Percentiles rank a stretch among this genome's conserved stretches.
Conservation (phyloP, 768 basidiomycete genomes). For the Naganishia kalamii region DNA sequence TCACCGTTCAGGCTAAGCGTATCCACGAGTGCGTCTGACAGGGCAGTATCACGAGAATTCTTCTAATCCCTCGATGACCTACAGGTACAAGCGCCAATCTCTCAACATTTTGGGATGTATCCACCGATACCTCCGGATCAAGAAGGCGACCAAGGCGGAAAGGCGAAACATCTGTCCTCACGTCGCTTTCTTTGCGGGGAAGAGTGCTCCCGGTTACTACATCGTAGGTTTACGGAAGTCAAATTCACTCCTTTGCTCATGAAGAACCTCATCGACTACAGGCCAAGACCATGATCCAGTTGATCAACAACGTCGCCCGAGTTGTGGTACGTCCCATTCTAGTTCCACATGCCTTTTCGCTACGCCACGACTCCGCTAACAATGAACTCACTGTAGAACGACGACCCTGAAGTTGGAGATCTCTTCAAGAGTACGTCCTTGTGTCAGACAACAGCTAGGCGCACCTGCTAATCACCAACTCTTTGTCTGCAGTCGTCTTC, state of each 20-base stretch:
- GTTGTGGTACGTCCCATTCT: conserved; percentile 51
- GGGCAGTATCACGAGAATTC: neutral
- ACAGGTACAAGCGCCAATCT: conserved; percentile 67
- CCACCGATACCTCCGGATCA: conserved; percentile 74
- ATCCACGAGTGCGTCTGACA: conserved; percentile 72
- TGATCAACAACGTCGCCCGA: conserved; percentile 83
- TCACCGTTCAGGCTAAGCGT: conserved; percentile 56
- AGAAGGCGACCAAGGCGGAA: conserved; percentile 68
- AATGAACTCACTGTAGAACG: conserved; percentile 45
- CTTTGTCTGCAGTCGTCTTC: conserved; percentile 61
- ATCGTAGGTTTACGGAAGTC: conserved; percentile 48
- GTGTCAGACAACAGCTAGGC: neutral
- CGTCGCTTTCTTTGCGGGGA: conserved; percentile 95
- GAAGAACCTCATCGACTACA: neutral
- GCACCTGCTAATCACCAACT: neutral
- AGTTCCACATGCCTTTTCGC: neutral
- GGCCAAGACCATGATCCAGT: conserved; percentile 86
- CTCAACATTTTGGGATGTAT: conserved; percentile 67
- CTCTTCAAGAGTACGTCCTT: conserved; percentile 54
- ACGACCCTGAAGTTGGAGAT: conserved; percentile 74
- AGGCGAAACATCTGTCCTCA: conserved; percentile 69
- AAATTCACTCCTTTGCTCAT: conserved; percentile 50
- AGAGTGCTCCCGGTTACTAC: conserved; percentile 83
- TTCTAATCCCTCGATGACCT: conserved; percentile 5
- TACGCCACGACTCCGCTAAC: neutral